phyloP scores from a whole-genome alignment of 83 land plant genomes.

The Diphasiastrum complanatum region DNA sequence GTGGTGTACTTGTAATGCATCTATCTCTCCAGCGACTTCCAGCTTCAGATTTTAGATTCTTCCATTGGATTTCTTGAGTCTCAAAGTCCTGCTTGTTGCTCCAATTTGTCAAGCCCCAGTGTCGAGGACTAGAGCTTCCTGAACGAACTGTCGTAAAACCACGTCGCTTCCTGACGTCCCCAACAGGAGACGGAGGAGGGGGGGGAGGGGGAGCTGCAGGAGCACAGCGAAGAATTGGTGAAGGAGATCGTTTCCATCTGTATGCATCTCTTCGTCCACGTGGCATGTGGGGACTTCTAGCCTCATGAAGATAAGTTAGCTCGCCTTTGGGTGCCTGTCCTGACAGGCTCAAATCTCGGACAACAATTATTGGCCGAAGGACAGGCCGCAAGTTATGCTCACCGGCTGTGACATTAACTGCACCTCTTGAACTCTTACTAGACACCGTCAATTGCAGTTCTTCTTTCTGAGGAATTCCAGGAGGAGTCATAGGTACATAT shows the following conservation, averaged over 20 bases:
- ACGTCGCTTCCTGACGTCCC: constrained; percentile 63
- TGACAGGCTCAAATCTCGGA: constrained; percentile 30
- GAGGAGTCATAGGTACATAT: too few species aligned
- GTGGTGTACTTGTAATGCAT: constrained; percentile 40
- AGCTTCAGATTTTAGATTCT: constrained; percentile 46
- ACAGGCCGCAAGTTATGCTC: constrained; percentile 47
- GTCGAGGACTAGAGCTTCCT: constrained; percentile 97
- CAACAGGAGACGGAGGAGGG: constrained; percentile 90
- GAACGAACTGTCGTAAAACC: constrained; percentile 87
- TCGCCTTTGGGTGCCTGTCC: constrained; percentile 55
- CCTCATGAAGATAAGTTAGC: constrained; percentile 44
- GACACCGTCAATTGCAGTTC: constrained; percentile 36
- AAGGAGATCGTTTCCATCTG: constrained; percentile 73
- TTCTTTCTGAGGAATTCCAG: not conserved
- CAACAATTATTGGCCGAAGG: constrained; percentile 68
- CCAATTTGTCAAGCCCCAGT: constrained; percentile 74
- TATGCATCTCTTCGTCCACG: constrained; percentile 50
- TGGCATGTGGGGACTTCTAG: constrained; percentile 75
- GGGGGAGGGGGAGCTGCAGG: constrained; percentile 85
- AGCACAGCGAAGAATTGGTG: constrained; percentile 94
- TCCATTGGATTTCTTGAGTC: constrained; percentile 37
- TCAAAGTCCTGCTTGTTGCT: constrained; percentile 41
- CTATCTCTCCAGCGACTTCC: constrained; percentile 67
- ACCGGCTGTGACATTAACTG: constrained; percentile 50
- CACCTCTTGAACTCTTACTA: constrained; percentile 29